Conservation (phyloP, 768 basidiomycete species). For the Epithele typhae region DNA sequence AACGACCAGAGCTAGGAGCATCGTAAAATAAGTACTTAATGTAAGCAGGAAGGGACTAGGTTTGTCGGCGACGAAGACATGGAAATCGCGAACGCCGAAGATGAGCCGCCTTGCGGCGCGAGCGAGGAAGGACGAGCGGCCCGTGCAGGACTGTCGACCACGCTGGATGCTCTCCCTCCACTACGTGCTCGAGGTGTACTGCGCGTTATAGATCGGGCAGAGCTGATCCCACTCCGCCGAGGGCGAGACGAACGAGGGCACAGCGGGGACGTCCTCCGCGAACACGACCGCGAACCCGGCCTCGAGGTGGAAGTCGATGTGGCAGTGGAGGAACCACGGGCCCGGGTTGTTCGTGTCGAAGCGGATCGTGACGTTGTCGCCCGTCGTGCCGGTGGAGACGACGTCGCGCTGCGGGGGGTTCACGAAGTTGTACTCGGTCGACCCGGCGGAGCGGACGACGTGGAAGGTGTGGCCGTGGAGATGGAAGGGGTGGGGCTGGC, state of each 20-base stretch:
- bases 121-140: too few relatives aligned
- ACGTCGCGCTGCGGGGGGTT: conserved; percentile 33
- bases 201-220: conserved; percentile 11
- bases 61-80: too few relatives aligned
- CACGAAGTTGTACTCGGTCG: conserved; percentile 28
- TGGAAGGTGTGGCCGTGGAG: conserved; percentile 40
- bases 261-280: conserved; percentile 29
- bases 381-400: conserved; percentile 19
- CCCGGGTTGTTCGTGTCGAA: conserved; percentile 25
- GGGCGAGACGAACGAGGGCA: conserved; percentile 12
- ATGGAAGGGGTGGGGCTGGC: conserved; percentile 40
- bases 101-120: too few relatives aligned
- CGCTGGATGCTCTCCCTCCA: too few relatives aligned
- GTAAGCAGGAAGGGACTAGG: too few relatives aligned
- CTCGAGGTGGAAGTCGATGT: conserved; percentile 52
- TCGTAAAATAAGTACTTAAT: too few relatives aligned
- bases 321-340: conserved; percentile 32
- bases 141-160: too few relatives aligned
- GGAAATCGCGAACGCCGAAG: too few relatives aligned
- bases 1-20: too few relatives aligned
- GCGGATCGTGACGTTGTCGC: conserved; percentile 25
- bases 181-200: conserved; percentile 1
- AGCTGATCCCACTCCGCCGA: conserved; percentile 14
- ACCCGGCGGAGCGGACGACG: conserved; percentile 34
- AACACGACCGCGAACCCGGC: conserved; percentile 39